Evolutionary conservation across 2,329 filamentous ascomycete species (phyloP).

Genomic region (Sphaerulina vaccinii): DNA sequence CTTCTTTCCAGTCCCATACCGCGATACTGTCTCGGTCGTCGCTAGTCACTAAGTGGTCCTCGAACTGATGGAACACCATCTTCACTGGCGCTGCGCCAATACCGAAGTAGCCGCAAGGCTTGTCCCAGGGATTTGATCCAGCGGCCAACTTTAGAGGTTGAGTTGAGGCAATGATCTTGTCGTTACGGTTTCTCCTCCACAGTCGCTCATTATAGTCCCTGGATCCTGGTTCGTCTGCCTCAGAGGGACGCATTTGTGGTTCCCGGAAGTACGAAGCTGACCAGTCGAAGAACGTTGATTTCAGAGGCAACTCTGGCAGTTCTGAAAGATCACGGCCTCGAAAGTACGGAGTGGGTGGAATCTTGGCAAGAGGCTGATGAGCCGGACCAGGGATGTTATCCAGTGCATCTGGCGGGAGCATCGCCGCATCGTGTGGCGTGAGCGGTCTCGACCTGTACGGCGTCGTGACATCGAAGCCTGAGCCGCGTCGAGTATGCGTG

Average conservation of each 20-base stretch:
- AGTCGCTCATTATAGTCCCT: conserved; percentile 93
- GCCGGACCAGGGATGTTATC: conserved; percentile 53
- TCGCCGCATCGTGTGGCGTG: conserved; percentile 34
- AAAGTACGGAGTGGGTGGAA: conserved; percentile 78
- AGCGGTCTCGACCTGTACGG: conserved; percentile 46
- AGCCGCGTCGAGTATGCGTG: conserved; percentile 28
- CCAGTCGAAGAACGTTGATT: conserved; percentile 88
- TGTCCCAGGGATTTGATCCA: conserved; percentile 82
- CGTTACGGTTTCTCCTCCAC: conserved; percentile 90
- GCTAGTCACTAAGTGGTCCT: conserved; percentile 89
- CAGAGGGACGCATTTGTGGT: conserved; percentile 94
- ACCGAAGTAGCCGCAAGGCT: conserved; percentile 77
- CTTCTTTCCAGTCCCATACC: conserved; percentile 88
- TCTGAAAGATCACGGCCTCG: conserved; percentile 60
- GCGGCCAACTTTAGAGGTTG: conserved; percentile 91
- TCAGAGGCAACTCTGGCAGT: conserved; percentile 67
- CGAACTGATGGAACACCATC: conserved; percentile 97
- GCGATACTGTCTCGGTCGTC: conserved; percentile 87
- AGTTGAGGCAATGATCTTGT: conserved; percentile 85
- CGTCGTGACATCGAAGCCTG: conserved; percentile 20
- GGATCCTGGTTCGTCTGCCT: conserved; percentile 93
- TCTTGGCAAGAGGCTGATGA: conserved; percentile 68
- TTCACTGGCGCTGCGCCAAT: conserved; percentile 87
- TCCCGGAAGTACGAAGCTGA: conserved; percentile 96
- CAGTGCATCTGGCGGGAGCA: conserved; percentile 68